Conservation (phyloP, 2,329 filamentous ascomycete genomes). For the Fusarium sp. region DNA sequence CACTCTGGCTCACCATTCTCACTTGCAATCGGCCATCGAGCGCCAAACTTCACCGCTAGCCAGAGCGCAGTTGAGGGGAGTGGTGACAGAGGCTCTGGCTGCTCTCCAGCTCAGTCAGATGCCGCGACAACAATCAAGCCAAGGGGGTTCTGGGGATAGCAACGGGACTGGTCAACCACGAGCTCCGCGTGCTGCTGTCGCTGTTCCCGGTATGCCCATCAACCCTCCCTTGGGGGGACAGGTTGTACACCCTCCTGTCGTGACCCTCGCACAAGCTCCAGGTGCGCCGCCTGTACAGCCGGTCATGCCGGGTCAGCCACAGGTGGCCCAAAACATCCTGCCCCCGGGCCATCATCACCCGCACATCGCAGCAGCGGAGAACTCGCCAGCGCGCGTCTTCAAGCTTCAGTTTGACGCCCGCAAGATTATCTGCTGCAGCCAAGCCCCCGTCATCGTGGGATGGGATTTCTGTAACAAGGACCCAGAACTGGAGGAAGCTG, state of each 20-base stretch:
- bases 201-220: slow-evolving; percentile 7
- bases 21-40: slow-evolving; percentile 64
- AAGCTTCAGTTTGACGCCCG: slow-evolving; percentile 96
- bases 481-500: slow-evolving; percentile 79
- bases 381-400: slow-evolving; percentile 77
- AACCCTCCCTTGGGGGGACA: slow-evolving; percentile 1
- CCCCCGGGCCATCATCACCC: slow-evolving; percentile 51
- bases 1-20: slow-evolving; percentile 60
- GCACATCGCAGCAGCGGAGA: slow-evolving; percentile 59
- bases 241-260: slow-evolving; percentile 23
- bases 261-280: slow-evolving; percentile 26
- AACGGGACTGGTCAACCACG: slow-evolving; percentile 15
- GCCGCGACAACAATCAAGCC: slow-evolving; percentile 38
- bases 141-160: slow-evolving; percentile 11
- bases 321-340: slow-evolving; percentile 9
- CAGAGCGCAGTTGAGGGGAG: slow-evolving; percentile 62
- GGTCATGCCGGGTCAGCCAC: slow-evolving; percentile 18
- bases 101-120: slow-evolving; percentile 59
- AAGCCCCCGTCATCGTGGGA: slow-evolving; percentile 90
- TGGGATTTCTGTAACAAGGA: slow-evolving; percentile 98
- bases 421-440: slow-evolving; percentile 93
- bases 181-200: slow-evolving; percentile 3
- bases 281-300: slow-evolving; percentile 37
- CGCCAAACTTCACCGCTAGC: slow-evolving; percentile 60
- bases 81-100: slow-evolving; percentile 60